Evolutionary conservation across 768 basidiomycete species (phyloP).

Genomic region (Boletus rubropictus): DNA sequence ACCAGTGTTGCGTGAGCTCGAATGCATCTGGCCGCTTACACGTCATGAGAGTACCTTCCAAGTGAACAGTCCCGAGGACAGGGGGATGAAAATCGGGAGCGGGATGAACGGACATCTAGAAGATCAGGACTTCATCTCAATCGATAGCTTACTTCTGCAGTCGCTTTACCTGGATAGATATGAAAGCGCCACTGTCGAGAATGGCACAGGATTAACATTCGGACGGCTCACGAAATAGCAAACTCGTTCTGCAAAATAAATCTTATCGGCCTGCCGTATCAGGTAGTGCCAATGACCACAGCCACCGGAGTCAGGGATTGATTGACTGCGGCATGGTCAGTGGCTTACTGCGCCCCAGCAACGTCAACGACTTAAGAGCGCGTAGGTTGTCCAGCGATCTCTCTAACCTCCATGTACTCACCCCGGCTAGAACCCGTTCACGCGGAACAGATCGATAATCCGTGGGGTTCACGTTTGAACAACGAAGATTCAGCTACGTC

Average conservation of each 20-base stretch:
- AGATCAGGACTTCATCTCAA: too few species aligned
- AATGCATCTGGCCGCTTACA: background rate
- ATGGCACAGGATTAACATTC: too few species aligned
- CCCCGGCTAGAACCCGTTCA: background rate
- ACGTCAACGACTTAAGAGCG: background rate
- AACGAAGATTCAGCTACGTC: background rate
- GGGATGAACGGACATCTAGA: too few species aligned
- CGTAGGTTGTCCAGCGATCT: background rate
- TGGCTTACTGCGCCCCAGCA: conserved; percentile 4
- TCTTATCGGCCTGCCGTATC: background rate
- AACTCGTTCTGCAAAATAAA: too few species aligned
- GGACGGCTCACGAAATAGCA: too few species aligned
- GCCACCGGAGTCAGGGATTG: conserved; percentile 2
- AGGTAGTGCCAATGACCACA: background rate
- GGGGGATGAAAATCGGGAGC: too few species aligned
- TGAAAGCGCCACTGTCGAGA: too few species aligned
- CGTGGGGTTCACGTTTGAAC: conserved; percentile 1
- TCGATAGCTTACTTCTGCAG: too few species aligned
- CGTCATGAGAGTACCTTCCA: too few species aligned
- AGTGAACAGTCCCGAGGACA: too few species aligned
- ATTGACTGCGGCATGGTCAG: background rate
- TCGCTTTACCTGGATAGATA: too few species aligned
- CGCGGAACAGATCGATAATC: conserved; percentile 5
- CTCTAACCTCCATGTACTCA: conserved; percentile 3
- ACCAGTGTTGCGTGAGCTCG: too few species aligned